These are phyloP conservation scores for Hymenoscyphus fructigenus DNA, from an alignment of 2,329 filamentous ascomycete genomes.

Conservation along the genomic window DNA sequence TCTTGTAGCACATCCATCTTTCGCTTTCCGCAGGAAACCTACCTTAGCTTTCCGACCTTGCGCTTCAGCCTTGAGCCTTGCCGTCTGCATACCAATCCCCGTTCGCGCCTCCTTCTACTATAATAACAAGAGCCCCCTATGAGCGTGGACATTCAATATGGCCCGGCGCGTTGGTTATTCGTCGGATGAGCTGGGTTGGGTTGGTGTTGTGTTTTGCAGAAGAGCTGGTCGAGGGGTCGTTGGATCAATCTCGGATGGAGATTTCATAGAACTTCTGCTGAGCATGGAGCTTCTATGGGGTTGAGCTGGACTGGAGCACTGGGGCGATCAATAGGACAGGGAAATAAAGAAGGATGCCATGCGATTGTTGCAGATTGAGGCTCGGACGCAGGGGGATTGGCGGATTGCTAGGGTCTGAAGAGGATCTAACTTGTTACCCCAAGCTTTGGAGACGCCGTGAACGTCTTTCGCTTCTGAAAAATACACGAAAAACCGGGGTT, in stretches of 20 bases:
- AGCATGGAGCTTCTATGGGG: conserved; percentile 19
- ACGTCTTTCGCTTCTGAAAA: neutral
- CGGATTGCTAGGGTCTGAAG: conserved; percentile 16
- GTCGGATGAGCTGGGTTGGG: neutral
- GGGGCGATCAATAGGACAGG: conserved; percentile 11
- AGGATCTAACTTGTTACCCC: conserved; percentile 7
- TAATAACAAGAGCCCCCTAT: conserved; percentile 28
- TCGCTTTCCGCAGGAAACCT: conserved; percentile 16
- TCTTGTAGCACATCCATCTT: conserved; percentile 6
- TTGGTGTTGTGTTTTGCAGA: neutral
- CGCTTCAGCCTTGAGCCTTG: conserved; percentile 56
- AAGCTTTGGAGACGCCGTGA: neutral
- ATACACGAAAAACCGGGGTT: neutral
- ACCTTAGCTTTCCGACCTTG: conserved; percentile 64
- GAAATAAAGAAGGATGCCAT: conserved; percentile 18
- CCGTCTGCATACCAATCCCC: conserved; percentile 44
- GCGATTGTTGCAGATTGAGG: conserved; percentile 22
- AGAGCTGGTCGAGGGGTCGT: conserved; percentile 4
- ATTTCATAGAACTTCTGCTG: conserved; percentile 3
- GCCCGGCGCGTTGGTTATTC: conserved; percentile 17
- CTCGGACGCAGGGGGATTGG: conserved; percentile 20
- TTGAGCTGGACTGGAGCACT: conserved; percentile 17
- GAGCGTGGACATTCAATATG: conserved; percentile 33
- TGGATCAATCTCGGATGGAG: conserved; percentile 6
- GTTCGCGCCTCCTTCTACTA: conserved; percentile 35